Evolutionary conservation across 495 filamentous ascomycete species (phyloP).

Genomic region (Oidiodendron maius): DNA sequence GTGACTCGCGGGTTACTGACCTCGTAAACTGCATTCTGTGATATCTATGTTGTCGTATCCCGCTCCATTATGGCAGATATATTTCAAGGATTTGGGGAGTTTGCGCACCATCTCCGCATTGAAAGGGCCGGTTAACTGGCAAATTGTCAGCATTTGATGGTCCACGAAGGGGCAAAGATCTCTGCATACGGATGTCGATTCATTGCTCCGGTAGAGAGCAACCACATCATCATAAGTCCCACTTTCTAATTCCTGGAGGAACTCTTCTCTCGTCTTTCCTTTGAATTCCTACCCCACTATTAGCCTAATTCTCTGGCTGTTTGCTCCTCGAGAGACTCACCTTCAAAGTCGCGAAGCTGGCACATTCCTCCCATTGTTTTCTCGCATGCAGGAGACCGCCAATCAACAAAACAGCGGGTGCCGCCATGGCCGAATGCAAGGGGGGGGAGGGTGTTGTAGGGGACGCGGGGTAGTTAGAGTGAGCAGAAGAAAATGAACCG

Average conservation of each 20-base stretch:
- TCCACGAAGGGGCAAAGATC: neutral
- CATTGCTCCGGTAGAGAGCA: conserved; percentile 53
- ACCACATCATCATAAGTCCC: conserved; percentile 53
- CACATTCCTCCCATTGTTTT: conserved; percentile 51
- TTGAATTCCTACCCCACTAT: conserved; percentile 48
- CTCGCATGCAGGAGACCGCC: conserved; percentile 38
- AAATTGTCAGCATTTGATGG: neutral
- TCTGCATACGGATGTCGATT: conserved; percentile 45
- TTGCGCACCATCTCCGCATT: conserved; percentile 50
- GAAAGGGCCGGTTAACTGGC: conserved; percentile 53
- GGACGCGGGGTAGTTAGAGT: neutral
- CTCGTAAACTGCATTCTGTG: conserved; percentile 54
- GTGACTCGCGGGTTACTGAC: conserved; percentile 17
- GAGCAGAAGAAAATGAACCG: too few relatives aligned
- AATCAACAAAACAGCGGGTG: conserved; percentile 47
- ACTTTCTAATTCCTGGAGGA: conserved; percentile 44
- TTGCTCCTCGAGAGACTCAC: conserved; percentile 34
- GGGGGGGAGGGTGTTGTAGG: neutral
- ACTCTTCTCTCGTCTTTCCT: conserved; percentile 43
- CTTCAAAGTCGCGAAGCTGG: conserved; percentile 46
- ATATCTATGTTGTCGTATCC: conserved; percentile 82
- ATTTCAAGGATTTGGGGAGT: conserved; percentile 63
- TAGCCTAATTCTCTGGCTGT: neutral
- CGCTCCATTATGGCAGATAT: conserved; percentile 81
- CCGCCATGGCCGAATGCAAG: neutral